phyloP scores from a whole-genome alignment of 2,329 filamentous ascomycete species.

The Trichoderma endophyticum region DNA sequence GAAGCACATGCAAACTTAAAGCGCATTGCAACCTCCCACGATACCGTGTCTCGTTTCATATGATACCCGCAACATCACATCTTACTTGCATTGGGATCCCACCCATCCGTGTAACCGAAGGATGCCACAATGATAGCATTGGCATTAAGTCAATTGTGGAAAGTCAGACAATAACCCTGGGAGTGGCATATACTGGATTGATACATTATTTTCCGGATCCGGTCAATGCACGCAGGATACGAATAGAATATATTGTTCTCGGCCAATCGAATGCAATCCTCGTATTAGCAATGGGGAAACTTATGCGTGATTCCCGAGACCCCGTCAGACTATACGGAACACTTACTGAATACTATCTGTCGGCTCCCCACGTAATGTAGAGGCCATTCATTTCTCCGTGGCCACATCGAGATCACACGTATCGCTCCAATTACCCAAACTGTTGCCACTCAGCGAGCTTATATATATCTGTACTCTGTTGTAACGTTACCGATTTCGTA shows the following conservation, averaged over 20 bases:
- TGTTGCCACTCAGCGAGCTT: background rate
- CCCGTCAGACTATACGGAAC: background rate
- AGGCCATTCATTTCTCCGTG: background rate
- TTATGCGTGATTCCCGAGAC: background rate
- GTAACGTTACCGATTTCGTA: background rate
- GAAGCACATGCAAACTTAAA: background rate
- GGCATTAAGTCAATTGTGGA: background rate
- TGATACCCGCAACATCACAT: background rate
- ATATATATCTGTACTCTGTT: background rate
- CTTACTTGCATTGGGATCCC: background rate
- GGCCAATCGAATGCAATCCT: background rate
- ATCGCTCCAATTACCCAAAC: background rate
- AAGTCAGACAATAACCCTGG: background rate
- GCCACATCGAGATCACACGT: background rate
- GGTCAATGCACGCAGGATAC: background rate
- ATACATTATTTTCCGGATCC: background rate
- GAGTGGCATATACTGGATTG: background rate
- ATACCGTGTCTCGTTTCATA: background rate
- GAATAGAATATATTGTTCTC: background rate
- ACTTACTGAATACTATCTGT: background rate
- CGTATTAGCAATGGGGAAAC: background rate
- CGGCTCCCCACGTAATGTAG: background rate
- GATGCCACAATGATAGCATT: background rate
- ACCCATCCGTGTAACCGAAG: background rate
- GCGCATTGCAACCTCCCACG: background rate